Evolutionary conservation across 2,329 filamentous ascomycete species (phyloP).

Genomic region (Hymenoscyphus repandus): DNA sequence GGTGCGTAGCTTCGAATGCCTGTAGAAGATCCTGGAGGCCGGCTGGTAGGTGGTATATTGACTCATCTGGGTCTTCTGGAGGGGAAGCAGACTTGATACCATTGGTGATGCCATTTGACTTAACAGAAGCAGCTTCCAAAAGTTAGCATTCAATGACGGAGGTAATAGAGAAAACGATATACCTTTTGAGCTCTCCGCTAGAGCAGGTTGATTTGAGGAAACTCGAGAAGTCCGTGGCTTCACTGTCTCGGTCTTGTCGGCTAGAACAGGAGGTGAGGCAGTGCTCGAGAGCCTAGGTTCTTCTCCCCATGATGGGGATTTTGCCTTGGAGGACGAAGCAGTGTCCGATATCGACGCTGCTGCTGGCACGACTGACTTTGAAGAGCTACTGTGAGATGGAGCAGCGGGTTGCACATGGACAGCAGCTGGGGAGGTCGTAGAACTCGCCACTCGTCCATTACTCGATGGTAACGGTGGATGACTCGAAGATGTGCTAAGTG

Average conservation of each 20-base stretch:
- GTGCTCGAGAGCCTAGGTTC: conserved; percentile 36
- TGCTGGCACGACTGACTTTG: conserved; percentile 33
- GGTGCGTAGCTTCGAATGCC: conserved; percentile 80
- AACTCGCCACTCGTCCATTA: conserved; percentile 45
- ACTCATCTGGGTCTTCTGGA: conserved; percentile 57
- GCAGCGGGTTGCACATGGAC: conserved; percentile 41
- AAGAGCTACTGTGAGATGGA: conserved; percentile 30
- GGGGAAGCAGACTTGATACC: conserved; percentile 39
- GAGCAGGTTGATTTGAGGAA: conserved; percentile 31
- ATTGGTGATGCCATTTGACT: conserved; percentile 49
- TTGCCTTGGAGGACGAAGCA: conserved; percentile 37
- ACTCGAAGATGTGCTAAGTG: conserved; percentile 36
- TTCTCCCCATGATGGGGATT: conserved; percentile 46
- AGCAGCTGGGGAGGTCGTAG: conserved; percentile 52
- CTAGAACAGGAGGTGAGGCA: conserved; percentile 39
- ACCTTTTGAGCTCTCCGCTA: conserved; percentile 42
- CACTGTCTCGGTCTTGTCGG: conserved; percentile 39
- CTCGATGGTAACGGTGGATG: conserved; percentile 33
- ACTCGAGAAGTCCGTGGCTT: conserved; percentile 22
- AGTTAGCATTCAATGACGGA: conserved; percentile 10
- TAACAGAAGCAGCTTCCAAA: conserved; percentile 26
- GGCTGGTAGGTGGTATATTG: conserved; percentile 86
- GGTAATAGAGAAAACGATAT: conserved; percentile 19
- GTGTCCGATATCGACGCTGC: conserved; percentile 35
- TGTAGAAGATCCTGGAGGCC: conserved; percentile 86